Percentiles rank a stretch among this genome's conserved stretches.
Conservation (phyloP, 371 early-diverging fungal genomes). For the Syncephalastrum sp. region DNA sequence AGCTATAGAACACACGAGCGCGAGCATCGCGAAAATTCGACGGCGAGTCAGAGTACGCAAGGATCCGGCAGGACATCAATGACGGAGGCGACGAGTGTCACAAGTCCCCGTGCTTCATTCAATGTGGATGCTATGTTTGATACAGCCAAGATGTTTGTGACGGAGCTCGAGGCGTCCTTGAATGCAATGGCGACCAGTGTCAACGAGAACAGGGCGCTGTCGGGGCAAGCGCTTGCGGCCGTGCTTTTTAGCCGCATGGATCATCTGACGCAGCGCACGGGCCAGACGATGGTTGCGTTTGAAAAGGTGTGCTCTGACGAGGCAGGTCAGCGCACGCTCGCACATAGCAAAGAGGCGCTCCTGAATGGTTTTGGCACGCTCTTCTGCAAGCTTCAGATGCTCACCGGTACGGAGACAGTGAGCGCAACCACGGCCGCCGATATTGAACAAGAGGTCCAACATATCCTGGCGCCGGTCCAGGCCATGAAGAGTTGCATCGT, state of each 20-base stretch:
- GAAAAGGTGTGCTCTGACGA: constrained; percentile 28
- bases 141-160: constrained; percentile 21
- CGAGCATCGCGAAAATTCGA: constrained; percentile 10
- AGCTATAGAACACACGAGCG: not conserved
- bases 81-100: constrained; percentile 2
- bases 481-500: not conserved
- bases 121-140: constrained; percentile 19
- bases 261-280: constrained; percentile 34
- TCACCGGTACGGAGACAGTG: constrained; percentile 34
- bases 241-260: constrained; percentile 52
- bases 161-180: constrained; percentile 25
- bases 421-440: constrained; percentile 8
- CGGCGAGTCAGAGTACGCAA: constrained; percentile 6
- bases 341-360: constrained; percentile 35
- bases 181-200: constrained; percentile 25
- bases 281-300: constrained; percentile 27
- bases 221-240: constrained; percentile 20
- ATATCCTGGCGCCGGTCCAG: constrained; percentile 9
- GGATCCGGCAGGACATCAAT: not conserved
- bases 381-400: constrained; percentile 59
- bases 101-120: constrained; percentile 1
- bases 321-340: constrained; percentile 1
- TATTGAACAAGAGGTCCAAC: constrained; percentile 18
- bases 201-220: constrained; percentile 4
- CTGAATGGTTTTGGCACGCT: constrained; percentile 64